Evolutionary conservation across 2,329 filamentous ascomycete species (phyloP), one percentile per base, ranked within the genome.

Genomic region (Nakataea oryzae): DNA sequence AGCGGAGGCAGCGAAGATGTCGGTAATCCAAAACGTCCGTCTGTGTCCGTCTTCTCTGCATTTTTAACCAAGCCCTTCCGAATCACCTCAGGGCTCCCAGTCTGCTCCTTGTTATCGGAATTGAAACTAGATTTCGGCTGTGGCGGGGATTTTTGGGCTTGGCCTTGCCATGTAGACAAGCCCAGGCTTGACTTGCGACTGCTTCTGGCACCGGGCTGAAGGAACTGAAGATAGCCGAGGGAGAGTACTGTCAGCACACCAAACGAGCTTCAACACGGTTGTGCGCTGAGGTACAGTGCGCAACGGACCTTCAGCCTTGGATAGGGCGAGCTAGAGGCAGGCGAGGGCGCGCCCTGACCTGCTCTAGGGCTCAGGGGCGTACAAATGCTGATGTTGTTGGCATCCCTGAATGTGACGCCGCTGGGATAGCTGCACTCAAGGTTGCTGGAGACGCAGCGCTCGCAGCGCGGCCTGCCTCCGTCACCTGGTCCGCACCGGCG

Each of bases 381-480:
- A 6, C 34, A 34, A 13, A 54, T 59, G 34, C 70, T 80, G 57
- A 75, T 73, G 6, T 75, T 75, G 65, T 81, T 81, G 67, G 80
- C 80, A 9, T 75, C 72, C 2, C 81, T 67, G 65, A 82, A 81
- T 0, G 76, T 78, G 54, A 81, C 70, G 24, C 75, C 71, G 3
- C 76, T 73, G 13, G 77, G 77, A 66, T 82, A 82, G 47, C 75
- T 74, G 67, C 80, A 83, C 55, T 78, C 73, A 32, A 80, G 75
- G 11, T 74, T 74, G 41, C 79, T 76, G 1, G 74, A 71, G 21
- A 74, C 67, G 63, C 81, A 83, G 64, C 79, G 78, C 56, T 74
- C 75, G 56, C 81, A 83, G 3, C 69, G 69, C 4, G 80, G 81
- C 65, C 79, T 82, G 17, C 70, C 70, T 69, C 82, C 80, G 63